These are phyloP conservation scores for Phaeosphaeria sp. DNA, from an alignment of 2,329 filamentous ascomycete genomes.

Conservation along the genomic window DNA sequence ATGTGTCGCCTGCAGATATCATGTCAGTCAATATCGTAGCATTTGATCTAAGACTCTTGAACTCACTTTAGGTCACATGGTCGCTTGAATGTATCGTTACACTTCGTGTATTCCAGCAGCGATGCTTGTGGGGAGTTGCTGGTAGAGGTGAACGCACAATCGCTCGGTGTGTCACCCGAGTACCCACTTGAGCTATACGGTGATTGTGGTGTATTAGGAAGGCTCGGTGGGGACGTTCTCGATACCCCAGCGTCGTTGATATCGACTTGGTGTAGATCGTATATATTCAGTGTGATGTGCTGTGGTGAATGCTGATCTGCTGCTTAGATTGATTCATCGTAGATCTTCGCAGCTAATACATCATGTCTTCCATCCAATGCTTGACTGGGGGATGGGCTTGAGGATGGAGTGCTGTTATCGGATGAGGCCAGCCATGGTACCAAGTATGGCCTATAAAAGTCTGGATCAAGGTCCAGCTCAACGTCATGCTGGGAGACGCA, in stretches of 20 bases:
- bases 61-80: not conserved
- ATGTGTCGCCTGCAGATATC: not conserved
- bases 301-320: too few species aligned
- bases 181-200: too few species aligned
- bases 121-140: not conserved
- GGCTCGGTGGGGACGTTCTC: too few species aligned
- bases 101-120: not conserved
- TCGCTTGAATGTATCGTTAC: not conserved
- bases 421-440: not conserved
- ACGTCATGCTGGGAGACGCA: not conserved
- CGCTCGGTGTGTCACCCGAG: too few species aligned
- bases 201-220: too few species aligned
- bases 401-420: not conserved
- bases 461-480: conserved; percentile 1
- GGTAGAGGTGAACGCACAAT: not conserved
- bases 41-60: not conserved
- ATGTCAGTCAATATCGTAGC: not conserved
- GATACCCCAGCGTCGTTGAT: too few species aligned
- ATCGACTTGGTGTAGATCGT: too few species aligned
- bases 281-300: too few species aligned
- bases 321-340: too few species aligned
- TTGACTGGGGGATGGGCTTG: not conserved
- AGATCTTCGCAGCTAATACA: too few species aligned
- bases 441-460: not conserved
- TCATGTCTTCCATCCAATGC: too few species aligned